Percentiles rank a stretch among this genome's conserved stretches.
phyloP scores from a whole-genome alignment of 768 basidiomycete genomes.

The Gloeophyllum trabeum region DNA sequence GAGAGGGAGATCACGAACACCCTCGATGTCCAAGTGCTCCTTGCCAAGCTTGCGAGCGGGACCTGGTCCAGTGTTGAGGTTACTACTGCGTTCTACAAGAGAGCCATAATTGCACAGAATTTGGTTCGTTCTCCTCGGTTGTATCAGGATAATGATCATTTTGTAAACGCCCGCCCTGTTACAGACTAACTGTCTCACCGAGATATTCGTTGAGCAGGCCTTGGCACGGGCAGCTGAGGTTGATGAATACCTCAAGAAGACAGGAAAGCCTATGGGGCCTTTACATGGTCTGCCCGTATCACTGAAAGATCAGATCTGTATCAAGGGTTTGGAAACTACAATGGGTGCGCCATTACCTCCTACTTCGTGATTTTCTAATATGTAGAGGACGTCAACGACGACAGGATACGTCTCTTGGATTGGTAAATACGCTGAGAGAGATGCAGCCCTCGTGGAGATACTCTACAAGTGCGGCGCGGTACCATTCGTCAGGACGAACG shows the following conservation, averaged over 20 bases:
- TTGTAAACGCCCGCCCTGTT: neutral
- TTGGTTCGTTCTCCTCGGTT: no score
- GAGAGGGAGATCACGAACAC: slow-evolving; percentile 51
- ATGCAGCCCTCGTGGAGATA: slow-evolving; percentile 55
- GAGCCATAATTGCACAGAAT: slow-evolving; percentile 74
- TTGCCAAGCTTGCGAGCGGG: slow-evolving; percentile 37
- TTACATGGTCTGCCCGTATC: slow-evolving; percentile 70
- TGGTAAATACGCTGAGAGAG: slow-evolving; percentile 42
- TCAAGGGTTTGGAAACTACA: slow-evolving; percentile 59
- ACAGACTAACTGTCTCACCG: slow-evolving; percentile 57
- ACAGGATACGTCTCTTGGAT: slow-evolving; percentile 65
- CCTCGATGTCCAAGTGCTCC: slow-evolving; percentile 33
- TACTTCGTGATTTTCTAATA: no score
- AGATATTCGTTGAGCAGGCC: slow-evolving; percentile 68
- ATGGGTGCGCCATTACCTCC: slow-evolving; percentile 23
- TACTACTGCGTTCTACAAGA: slow-evolving; percentile 63
- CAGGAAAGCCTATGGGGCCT: slow-evolving; percentile 58
- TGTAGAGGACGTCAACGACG: no score
- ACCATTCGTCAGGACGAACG: slow-evolving; percentile 60
- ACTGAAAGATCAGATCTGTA: slow-evolving; percentile 61
- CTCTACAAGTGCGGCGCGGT: slow-evolving; percentile 58
- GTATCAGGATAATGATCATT: no score
- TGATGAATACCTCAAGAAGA: slow-evolving; percentile 48
- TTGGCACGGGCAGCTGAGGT: slow-evolving; percentile 51
- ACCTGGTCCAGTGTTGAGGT: slow-evolving; percentile 51